Evolutionary conservation across 2,329 filamentous ascomycete genomes (phyloP), one percentile per base, ranked within the genome.

Genomic region (Endoconidiophora polonica): DNA sequence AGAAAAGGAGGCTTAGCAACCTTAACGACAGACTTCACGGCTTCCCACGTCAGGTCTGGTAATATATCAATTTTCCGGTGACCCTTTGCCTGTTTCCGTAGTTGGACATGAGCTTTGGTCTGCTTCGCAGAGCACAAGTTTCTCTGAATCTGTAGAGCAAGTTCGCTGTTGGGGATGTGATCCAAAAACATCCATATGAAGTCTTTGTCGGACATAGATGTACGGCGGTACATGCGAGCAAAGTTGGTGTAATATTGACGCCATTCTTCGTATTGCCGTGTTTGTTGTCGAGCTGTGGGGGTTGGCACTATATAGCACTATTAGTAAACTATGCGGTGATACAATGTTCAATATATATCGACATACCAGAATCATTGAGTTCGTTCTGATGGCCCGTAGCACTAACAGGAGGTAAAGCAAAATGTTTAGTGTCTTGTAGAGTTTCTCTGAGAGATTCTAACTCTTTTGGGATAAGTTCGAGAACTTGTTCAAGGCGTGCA

Each of bases 181-280:
- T 54, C 52, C 3, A 54, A 37, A 16, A 54, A 54, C n/a, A 54
- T 24, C 52, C 52, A 51, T 24, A 54, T 48, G 5, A 54, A 51
- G 5, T 54, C 48, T 18, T 43, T 23, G 4, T 54, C 52, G 14
- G 48, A 23, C 38, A 54, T 29, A 3, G 52, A 51, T 12, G 52
- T 54, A 23, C 36, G 22, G 7, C 49, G 52, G 16, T 54, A 23
- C 48, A 48, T 54, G 20, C 46, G 44, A 4, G 40, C 36, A 39
- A 54, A 51, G 22, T 33, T 50, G 18, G 46, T 40, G 18, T 54
- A 54, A 24, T 51, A 54, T 14, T 48, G 48, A 4, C 46, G 41
- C 52, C 52, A 54, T 46, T 54, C 48, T 46, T 44, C 42, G 24
- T 51, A 54, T 24, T 54, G 26, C 2, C 41, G 44, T 20, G 52